Percentiles rank a stretch among this genome's conserved stretches.
phyloP scores from a whole-genome alignment of 805 yeast genomes.

The Yarrowia yakushimensis region DNA sequence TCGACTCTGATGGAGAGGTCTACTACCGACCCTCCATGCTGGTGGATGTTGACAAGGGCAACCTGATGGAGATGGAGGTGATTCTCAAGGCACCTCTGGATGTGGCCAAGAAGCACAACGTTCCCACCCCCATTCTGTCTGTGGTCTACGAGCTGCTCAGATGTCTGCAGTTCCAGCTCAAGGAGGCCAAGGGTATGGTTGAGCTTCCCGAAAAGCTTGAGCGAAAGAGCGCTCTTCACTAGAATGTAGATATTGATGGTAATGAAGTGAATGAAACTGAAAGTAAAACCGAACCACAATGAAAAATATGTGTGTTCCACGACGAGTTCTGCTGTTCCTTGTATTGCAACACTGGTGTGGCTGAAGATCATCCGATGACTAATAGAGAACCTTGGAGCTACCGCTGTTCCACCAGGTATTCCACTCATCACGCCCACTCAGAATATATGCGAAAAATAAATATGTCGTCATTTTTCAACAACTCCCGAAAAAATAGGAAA shows the following conservation, averaged over 20 bases:
- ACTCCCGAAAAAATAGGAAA: no score
- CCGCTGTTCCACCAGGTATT: no score
- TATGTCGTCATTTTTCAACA: no score
- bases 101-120: constrained; percentile 47
- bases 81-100: constrained; percentile 63
- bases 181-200: constrained; percentile 52
- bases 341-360: no score
- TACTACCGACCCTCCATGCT: constrained; percentile 71
- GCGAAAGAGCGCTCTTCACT: constrained; percentile 23
- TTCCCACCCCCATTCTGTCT: constrained; percentile 56
- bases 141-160: constrained; percentile 57
- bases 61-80: constrained; percentile 67
- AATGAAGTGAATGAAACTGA: neutral
- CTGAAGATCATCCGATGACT: neutral
- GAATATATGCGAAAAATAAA: no score
- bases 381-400: neutral
- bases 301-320: no score
- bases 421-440: no score
- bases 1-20: constrained; percentile 56
- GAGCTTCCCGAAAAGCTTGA: constrained; percentile 41
- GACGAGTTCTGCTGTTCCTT: no score
- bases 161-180: constrained; percentile 57
- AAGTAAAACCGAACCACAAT: neutral
- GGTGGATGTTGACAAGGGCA: constrained; percentile 62
- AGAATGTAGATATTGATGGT: neutral